Percentiles rank a stretch among this genome's conserved stretches.
phyloP scores from a whole-genome alignment of 768 basidiomycete species.

The Podaxis pistillaris region DNA sequence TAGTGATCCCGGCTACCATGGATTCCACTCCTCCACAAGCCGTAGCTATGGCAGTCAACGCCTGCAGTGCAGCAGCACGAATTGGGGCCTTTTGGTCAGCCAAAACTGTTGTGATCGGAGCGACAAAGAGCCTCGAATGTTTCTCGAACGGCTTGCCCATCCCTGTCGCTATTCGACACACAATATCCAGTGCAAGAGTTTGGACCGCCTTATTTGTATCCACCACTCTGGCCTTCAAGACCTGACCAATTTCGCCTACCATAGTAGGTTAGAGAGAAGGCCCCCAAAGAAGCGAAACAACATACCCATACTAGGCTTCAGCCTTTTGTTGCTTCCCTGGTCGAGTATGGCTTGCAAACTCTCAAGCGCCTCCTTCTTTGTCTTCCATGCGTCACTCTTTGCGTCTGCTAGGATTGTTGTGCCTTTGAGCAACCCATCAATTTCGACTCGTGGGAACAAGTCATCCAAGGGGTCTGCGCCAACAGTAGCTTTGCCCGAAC shows the following conservation, averaged over 20 bases:
- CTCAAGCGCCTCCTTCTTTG: slow-evolving; percentile 93
- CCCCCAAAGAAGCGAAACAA: slow-evolving; percentile 6
- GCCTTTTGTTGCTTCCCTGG: slow-evolving; percentile 86
- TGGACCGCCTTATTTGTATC: slow-evolving; percentile 97
- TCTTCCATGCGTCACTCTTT: slow-evolving; percentile 96
- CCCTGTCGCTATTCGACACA: slow-evolving; percentile 84
- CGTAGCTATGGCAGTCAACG: slow-evolving; percentile 78
- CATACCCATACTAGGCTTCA: slow-evolving; percentile 87
- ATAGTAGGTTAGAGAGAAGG: slow-evolving; percentile 14
- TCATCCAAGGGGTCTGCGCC: slow-evolving; percentile 82
- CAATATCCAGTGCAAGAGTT: slow-evolving; percentile 82
- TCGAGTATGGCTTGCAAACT: slow-evolving; percentile 79
- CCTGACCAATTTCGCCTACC: slow-evolving; percentile 84
- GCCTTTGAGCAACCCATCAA: slow-evolving; percentile 81
- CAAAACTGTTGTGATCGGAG: slow-evolving; percentile 79
- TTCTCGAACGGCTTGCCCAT: slow-evolving; percentile 98
- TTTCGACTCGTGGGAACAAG: slow-evolving; percentile 91
- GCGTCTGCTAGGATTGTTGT: slow-evolving; percentile 80
- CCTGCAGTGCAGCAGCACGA: slow-evolving; percentile 72
- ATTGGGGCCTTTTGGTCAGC: slow-evolving; percentile 92
- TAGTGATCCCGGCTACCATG: slow-evolving; percentile 75
- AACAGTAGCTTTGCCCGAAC: slow-evolving; percentile 37
- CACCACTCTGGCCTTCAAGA: slow-evolving; percentile 82
- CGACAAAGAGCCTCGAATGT: slow-evolving; percentile 71
- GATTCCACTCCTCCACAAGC: slow-evolving; percentile 84